Evolutionary conservation across 2,329 filamentous ascomycete species (phyloP).

Genomic region (Botrytis aclada): DNA sequence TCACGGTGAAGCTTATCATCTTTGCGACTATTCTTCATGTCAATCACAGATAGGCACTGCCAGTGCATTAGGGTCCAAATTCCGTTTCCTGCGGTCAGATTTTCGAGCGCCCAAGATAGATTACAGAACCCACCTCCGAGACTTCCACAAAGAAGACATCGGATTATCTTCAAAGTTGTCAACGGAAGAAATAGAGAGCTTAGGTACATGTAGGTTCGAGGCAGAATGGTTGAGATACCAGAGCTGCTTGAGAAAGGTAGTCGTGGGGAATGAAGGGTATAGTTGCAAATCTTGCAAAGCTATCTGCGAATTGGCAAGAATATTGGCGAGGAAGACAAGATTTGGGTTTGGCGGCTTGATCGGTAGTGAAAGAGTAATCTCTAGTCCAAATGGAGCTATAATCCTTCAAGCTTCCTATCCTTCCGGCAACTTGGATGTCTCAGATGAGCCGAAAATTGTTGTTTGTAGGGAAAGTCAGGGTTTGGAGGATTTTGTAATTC

Average conservation of each 20-base stretch:
- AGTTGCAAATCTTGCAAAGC: not conserved
- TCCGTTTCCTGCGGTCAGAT: not conserved
- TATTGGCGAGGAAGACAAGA: not conserved
- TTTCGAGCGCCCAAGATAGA: not conserved
- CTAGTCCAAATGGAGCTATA: not conserved
- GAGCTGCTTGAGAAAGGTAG: not conserved
- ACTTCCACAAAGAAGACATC: slow-evolving; percentile 3
- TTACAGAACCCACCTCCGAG: not conserved
- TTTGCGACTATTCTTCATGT: slow-evolving; percentile 11
- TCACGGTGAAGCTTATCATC: not conserved
- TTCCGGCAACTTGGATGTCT: not conserved
- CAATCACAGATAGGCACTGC: slow-evolving; percentile 7
- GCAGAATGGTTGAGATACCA: slow-evolving; percentile 7
- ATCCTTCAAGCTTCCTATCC: not conserved
- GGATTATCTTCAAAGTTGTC: not conserved
- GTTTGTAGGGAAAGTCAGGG: not conserved
- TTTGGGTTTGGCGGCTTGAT: not conserved
- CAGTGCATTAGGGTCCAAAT: not conserved
- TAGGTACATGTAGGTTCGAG: not conserved
- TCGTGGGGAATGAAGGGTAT: not conserved
- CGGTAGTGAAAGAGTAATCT: not conserved
- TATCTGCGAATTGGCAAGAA: not conserved
- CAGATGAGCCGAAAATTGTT: not conserved
- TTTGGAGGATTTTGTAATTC: not conserved
- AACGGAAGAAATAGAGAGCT: not conserved